Base-by-base conservation (phyloP, 306 rosid species). In the Cicer cuneatum region DNA sequence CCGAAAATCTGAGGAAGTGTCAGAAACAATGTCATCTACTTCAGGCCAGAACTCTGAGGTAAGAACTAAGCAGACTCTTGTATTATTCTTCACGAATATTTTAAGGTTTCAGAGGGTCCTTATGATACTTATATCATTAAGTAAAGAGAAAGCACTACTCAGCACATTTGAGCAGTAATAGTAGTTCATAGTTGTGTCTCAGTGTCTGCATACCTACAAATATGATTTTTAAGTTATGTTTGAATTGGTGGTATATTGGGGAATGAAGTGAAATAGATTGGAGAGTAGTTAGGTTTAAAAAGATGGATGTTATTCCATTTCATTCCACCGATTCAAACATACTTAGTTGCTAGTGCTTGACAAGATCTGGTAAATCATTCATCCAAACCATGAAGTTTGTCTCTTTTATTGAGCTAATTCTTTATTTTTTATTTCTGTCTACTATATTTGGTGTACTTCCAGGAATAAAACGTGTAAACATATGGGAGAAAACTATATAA, bases 41-140 rank as follows among this genome's bases (percentile, higher is more conserved):
- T 79, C 92, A n/a, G 72, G 83, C 77, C 83, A 62, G 66, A 51
- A 71, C 66, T 66, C 84, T 18, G 77, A 89, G 98, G 96, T 87
- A 72, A 12, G 41, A 69, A 35, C 45, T 86, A 70, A 13, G 46
- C 67, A 35, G 29, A 15, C 29, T 35, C 14, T 24, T 49, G 19
- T 38, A 13, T 51, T 48, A 63, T 71, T 66, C 11, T 18, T 61
- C 11, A 40, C 0, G 7, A 38, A 40, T 66, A 15, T 66, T 76
- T 42, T 43, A 39, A 61, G 49, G 12, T 67, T 66, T 19, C 13
- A 48, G 2, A 59, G 39, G 14, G 16, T 54, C 14, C 74, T 21
- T 38, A 4, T 39, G 59, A 8, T 66, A 10, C 61, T 73, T 53
- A 41, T 45, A 41, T 45, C 83, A 16, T 7, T 63, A 69, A 73